Conservation (phyloP, 257 asterid genomes). For the Salvia rosmarinus region DNA sequence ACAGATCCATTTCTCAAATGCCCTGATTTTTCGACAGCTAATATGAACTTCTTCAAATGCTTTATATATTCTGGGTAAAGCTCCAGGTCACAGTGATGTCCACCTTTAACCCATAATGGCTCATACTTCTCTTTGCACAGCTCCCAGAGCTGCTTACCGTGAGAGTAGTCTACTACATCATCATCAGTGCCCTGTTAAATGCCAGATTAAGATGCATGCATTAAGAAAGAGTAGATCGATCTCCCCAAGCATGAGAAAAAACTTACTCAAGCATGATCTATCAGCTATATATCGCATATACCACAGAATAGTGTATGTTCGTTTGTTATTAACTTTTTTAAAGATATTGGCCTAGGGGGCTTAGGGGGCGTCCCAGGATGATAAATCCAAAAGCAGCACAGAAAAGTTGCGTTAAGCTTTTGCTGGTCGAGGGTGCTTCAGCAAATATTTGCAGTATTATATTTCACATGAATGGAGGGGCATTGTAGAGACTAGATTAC, state of each 20-base stretch:
- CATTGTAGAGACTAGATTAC: not conserved
- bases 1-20: constrained; percentile 50
- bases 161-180: constrained; percentile 90
- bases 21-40: constrained; percentile 74
- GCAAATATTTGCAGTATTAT: not conserved
- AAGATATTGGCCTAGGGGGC: not conserved
- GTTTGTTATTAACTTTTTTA: not conserved
- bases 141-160: constrained; percentile 94
- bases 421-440: not conserved
- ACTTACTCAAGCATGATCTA: not conserved
- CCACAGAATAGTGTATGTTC: not conserved
- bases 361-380: not conserved
- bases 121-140: constrained; percentile 88
- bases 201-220: constrained; percentile 19
- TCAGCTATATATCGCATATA: not conserved
- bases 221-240: constrained; percentile 2
- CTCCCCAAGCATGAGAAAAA: not conserved
- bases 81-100: constrained; percentile 95
- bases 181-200: constrained; percentile 80
- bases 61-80: constrained; percentile 85
- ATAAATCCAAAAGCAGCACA: not conserved
- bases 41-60: constrained; percentile 85
- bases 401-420: not conserved
- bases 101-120: constrained; percentile 91
- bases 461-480: no score